Conservation (phyloP, 331 rosid genomes). For the Cydonia oblonga region DNA sequence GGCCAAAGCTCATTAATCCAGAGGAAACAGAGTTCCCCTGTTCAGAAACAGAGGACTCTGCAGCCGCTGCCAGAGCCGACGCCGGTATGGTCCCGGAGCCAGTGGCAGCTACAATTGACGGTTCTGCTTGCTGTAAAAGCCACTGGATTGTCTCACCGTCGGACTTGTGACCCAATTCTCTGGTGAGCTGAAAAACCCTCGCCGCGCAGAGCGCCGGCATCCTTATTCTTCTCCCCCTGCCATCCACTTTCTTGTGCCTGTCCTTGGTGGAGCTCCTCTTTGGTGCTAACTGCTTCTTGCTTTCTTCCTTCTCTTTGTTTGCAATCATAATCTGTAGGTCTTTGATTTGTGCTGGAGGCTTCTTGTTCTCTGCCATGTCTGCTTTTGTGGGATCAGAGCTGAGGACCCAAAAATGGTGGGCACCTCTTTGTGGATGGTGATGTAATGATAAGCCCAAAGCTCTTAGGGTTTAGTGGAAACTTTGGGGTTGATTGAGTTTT, state of each 20-base stretch:
- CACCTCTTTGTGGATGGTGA: slow-evolving; percentile 15
- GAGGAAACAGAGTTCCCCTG: slow-evolving; percentile 33
- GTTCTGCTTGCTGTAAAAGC: slow-evolving; percentile 50
- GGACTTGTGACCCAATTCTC: slow-evolving; percentile 44
- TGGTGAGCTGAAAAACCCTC: slow-evolving; percentile 44
- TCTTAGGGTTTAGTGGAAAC: slow-evolving; percentile 9
- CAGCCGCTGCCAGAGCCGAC: slow-evolving; percentile 14
- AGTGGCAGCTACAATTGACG: slow-evolving; percentile 40
- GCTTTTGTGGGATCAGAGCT: slow-evolving; percentile 5
- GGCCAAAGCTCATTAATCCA: slow-evolving; percentile 27
- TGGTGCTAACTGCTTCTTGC: slow-evolving; percentile 36
- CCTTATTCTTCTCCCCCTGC: slow-evolving; percentile 47
- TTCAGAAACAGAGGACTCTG: slow-evolving; percentile 37
- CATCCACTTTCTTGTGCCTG: slow-evolving; percentile 48
- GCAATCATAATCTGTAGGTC: slow-evolving; percentile 28
- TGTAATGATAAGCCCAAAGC: not conserved
- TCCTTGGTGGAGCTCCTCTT: slow-evolving; percentile 42
- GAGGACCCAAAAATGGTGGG: slow-evolving; percentile 19
- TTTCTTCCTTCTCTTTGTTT: slow-evolving; percentile 28
- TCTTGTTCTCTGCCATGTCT: slow-evolving; percentile 46
- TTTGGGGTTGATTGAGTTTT: not conserved
- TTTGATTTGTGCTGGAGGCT: slow-evolving; percentile 26
- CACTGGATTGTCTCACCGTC: slow-evolving; percentile 53
- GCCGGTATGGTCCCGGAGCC: slow-evolving; percentile 46
- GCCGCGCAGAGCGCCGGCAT: slow-evolving; percentile 59